Base-by-base conservation (phyloP, 208 protist genomes). In the Trypanosoma cruzi region DNA sequence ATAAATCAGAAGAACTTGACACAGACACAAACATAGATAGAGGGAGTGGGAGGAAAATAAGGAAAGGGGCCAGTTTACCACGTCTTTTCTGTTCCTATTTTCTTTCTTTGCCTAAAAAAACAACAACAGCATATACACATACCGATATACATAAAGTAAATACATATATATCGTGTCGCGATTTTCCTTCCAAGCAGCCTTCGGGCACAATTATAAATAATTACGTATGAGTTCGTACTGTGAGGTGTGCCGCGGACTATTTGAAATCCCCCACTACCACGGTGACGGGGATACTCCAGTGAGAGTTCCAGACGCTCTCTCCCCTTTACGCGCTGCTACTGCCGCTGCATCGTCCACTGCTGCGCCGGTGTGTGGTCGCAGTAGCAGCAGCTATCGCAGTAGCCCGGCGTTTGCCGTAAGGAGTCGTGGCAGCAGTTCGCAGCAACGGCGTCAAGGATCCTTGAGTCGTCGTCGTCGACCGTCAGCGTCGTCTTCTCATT, bases 181-280 rank as follows among this genome's bases (percentile, higher is more conserved):
- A n/a, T n/a, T n/a, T n/a, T n/a, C n/a, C n/a, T n/a, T n/a, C n/a
- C n/a, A n/a, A n/a, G n/a, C n/a, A n/a, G n/a, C n/a, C n/a, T 62
- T 24, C 42, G 37, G 24, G 44, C 20, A 57, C n/a, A 26, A n/a
- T 29, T 44, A 46, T 44, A 6, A 0, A n/a, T 65, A 16, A 11
- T 52, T 68, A 10, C 16, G 1, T 6, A 94, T 95, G 89, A 66
- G 84, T 22, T 92, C 89, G 6, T 95, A 95, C 81, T 95, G 89
- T 63, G 84, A 89, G 28, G 85, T 91, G 20, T 95, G 89, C 56
- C 84, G 78, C 46, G 73, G 78, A 0, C 60, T 81, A 11, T 89
- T 71, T 64, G 61, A 76, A 31, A 40, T 68, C 0, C 78, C 82
- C 4, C 85, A 89, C 54, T 40, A 72, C 2, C 82, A 86, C 42